These are phyloP conservation scores for Zygotorulaspora mrakii DNA, from an alignment of 1,139 yeast genomes.

Conservation along the genomic window DNA sequence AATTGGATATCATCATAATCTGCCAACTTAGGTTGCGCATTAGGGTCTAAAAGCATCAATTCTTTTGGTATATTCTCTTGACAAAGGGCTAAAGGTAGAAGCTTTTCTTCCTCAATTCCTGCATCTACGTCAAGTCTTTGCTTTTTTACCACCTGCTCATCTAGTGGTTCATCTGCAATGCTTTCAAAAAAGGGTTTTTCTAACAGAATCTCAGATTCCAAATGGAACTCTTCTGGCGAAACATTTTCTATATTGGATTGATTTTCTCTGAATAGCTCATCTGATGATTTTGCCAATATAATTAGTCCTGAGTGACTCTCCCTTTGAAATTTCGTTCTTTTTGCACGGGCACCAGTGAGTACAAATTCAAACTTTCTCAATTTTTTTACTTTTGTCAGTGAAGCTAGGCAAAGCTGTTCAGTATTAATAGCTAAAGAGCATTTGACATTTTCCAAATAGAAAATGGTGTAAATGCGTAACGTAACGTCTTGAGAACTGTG, in stretches of 20 bases:
- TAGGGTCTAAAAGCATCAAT: slow-evolving; percentile 65
- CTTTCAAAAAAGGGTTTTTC: slow-evolving; percentile 70
- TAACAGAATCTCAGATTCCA: slow-evolving; percentile 74
- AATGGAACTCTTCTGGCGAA: slow-evolving; percentile 52
- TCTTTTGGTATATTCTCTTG: slow-evolving; percentile 61
- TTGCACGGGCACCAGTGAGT: slow-evolving; percentile 84
- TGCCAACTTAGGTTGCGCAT: slow-evolving; percentile 68
- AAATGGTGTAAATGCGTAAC: slow-evolving; percentile 45
- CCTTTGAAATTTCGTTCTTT: slow-evolving; percentile 78
- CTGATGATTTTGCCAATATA: slow-evolving; percentile 60
- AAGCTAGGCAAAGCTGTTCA: slow-evolving; percentile 53
- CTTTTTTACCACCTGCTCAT: slow-evolving; percentile 39
- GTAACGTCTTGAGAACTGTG: slow-evolving; percentile 26
- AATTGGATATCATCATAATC: slow-evolving; percentile 72
- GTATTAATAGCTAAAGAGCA: slow-evolving; percentile 56
- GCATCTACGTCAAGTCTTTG: slow-evolving; percentile 37
- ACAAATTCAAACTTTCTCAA: slow-evolving; percentile 60
- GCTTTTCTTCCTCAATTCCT: slow-evolving; percentile 34
- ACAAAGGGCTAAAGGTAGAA: slow-evolving; percentile 59
- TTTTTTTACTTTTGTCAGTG: slow-evolving; percentile 50
- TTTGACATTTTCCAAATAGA: slow-evolving; percentile 64
- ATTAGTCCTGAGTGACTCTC: slow-evolving; percentile 68
- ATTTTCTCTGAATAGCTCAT: slow-evolving; percentile 28
- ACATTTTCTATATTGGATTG: slow-evolving; percentile 27
- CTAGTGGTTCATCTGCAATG: slow-evolving; percentile 48